These are phyloP conservation scores for Rhododendron ferrugineum DNA, from an alignment of 148 eudicot genomes.

Conservation along the genomic window DNA sequence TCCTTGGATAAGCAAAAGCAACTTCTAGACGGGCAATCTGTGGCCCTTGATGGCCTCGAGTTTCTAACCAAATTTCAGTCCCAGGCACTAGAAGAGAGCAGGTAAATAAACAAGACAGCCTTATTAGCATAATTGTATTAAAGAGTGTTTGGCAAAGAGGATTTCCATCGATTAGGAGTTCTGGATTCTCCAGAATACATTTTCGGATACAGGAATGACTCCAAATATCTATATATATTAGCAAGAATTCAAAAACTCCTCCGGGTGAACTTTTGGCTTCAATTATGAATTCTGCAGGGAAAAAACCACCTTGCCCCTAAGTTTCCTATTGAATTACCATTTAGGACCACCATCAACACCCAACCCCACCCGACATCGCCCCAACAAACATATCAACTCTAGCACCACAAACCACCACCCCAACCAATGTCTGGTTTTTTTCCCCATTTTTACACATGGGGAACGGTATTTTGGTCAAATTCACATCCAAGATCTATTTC, in stretches of 20 bases:
- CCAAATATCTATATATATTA: background rate
- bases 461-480: background rate
- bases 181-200: background rate
- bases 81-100: slow-evolving; percentile 75
- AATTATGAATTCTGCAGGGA: background rate
- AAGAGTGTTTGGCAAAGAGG: background rate
- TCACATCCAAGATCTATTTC: background rate
- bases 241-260: background rate
- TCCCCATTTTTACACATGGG: background rate
- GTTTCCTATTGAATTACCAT: background rate
- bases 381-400: background rate
- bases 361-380: background rate
- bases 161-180: background rate
- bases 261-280: background rate
- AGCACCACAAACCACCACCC: background rate
- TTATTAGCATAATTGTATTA: background rate
- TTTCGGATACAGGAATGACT: background rate
- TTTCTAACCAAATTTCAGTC: slow-evolving; percentile 48
- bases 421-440: background rate
- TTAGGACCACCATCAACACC: background rate
- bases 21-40: slow-evolving; percentile 58
- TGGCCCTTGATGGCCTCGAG: slow-evolving; percentile 63
- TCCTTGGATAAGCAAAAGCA: slow-evolving; percentile 69
- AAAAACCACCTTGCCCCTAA: background rate
- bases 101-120: slow-evolving; percentile 24